Evolutionary conservation across 495 filamentous ascomycete genomes (phyloP).

Genomic region (Penicillium silybi): DNA sequence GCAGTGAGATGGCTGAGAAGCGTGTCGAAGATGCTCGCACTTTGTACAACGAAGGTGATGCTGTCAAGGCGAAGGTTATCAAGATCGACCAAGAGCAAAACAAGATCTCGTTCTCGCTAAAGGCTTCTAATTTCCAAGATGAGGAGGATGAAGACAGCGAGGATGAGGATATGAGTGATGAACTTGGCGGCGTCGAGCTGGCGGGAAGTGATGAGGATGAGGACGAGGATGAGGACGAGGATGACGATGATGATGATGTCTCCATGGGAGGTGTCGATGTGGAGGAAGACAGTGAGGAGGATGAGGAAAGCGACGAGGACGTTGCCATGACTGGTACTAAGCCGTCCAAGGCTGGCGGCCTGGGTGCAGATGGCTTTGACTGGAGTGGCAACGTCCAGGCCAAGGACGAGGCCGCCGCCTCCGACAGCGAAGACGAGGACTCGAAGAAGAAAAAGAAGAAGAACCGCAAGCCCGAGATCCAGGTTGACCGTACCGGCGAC

Average conservation of each 20-base stretch:
- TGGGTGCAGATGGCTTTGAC: constrained; percentile 80
- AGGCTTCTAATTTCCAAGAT: constrained; percentile 82
- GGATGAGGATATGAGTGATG: constrained; percentile 45
- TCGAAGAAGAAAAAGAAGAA: constrained; percentile 71
- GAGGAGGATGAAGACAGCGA: constrained; percentile 53
- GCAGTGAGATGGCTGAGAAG: constrained; percentile 82
- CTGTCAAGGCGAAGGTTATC: constrained; percentile 83
- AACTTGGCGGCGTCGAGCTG: constrained; percentile 40
- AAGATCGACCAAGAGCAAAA: constrained; percentile 68
- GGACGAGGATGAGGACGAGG: constrained; percentile 22
- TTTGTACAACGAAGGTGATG: constrained; percentile 82
- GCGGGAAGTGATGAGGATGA: constrained; percentile 34
- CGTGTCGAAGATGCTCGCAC: constrained; percentile 72
- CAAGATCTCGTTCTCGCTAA: constrained; percentile 83
- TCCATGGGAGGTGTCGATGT: constrained; percentile 52
- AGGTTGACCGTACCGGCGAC: constrained; percentile 83
- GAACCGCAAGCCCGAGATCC: constrained; percentile 70
- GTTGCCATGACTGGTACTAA: constrained; percentile 26
- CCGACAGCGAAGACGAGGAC: constrained; percentile 49
- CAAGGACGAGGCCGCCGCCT: constrained; percentile 34
- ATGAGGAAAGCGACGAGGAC: constrained; percentile 37
- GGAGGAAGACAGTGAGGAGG: constrained; percentile 45
- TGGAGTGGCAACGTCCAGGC: constrained; percentile 67
- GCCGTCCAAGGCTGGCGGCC: constrained; percentile 43
- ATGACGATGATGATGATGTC: constrained; percentile 32